Evolutionary conservation across 208 protist species (phyloP).

Genomic region (Wallacemonas sp.): DNA sequence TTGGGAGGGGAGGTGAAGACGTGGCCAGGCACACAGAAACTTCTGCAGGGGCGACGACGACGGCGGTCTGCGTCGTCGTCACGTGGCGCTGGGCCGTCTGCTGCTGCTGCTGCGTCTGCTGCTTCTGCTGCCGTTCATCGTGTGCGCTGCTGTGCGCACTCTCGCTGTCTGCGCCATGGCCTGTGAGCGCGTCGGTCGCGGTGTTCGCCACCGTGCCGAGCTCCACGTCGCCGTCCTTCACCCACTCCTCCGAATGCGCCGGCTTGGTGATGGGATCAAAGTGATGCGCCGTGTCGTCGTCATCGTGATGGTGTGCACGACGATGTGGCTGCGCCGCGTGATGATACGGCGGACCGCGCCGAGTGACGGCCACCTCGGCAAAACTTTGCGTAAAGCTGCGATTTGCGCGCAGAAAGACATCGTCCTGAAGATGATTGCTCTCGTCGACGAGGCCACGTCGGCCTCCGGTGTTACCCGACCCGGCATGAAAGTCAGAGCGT

Average conservation of each 20-base stretch:
- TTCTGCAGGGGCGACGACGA: too few species aligned
- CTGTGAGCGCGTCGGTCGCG: neutral
- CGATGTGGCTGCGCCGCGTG: neutral
- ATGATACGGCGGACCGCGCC: too few species aligned
- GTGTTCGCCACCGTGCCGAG: neutral
- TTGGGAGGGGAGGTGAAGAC: too few species aligned
- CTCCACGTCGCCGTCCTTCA: constrained; percentile 1
- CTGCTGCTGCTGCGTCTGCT: too few species aligned
- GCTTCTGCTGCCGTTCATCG: neutral
- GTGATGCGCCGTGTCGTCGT: neutral
- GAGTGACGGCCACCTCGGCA: constrained; percentile 5
- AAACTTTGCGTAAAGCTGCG: constrained; percentile 25
- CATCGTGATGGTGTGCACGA: neutral
- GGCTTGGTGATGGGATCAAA: constrained; percentile 1
- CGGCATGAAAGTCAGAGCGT: neutral
- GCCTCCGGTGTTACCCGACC: too few species aligned
- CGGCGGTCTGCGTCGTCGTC: too few species aligned
- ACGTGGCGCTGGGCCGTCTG: too few species aligned
- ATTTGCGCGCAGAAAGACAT: constrained; percentile 46
- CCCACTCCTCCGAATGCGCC: neutral
- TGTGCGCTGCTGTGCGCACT: neutral
- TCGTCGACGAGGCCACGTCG: constrained; percentile 1
- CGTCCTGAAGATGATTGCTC: constrained; percentile 31
- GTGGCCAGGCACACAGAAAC: too few species aligned
- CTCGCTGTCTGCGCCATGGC: neutral